Evolutionary conservation across 495 filamentous ascomycete species (phyloP).

Genomic region (Penicillium cinerascens): DNA sequence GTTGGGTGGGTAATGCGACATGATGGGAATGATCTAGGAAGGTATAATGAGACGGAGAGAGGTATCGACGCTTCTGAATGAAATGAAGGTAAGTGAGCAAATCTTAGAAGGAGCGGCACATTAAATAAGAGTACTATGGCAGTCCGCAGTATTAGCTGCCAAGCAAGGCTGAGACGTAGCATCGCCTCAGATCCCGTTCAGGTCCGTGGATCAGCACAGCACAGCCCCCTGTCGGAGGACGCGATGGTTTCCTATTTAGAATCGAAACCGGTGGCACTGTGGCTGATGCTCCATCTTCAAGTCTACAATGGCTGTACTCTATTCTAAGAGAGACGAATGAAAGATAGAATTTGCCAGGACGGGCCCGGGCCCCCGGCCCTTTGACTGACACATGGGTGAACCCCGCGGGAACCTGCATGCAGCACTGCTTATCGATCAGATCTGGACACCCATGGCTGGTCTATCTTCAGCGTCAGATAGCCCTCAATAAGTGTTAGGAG

Average conservation of each 20-base stretch:
- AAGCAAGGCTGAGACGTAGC: slow-evolving; percentile 16
- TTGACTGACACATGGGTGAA: slow-evolving; percentile 3
- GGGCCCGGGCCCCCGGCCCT: slow-evolving; percentile 3
- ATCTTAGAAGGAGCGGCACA: not conserved
- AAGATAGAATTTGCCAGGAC: not conserved
- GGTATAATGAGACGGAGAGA: no score
- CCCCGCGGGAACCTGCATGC: slow-evolving; percentile 2
- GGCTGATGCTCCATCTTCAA: not conserved
- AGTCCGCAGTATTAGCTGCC: slow-evolving; percentile 5
- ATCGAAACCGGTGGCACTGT: not conserved
- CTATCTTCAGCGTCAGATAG: no score
- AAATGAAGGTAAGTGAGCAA: not conserved
- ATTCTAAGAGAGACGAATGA: not conserved
- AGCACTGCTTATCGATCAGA: no score
- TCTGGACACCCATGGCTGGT: no score
- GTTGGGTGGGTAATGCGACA: slow-evolving; percentile 23
- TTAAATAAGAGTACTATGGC: slow-evolving; percentile 5
- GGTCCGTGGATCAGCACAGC: slow-evolving; percentile 5
- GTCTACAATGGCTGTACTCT: not conserved
- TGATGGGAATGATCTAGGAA: not conserved
- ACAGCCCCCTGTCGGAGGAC: slow-evolving; percentile 10
- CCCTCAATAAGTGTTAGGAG: no score
- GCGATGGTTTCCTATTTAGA: not conserved
- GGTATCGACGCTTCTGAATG: no score
- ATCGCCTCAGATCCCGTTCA: slow-evolving; percentile 12